These are phyloP conservation scores for Turnera subulata DNA, from an alignment of 345 rosid species.

Conservation along the genomic window DNA sequence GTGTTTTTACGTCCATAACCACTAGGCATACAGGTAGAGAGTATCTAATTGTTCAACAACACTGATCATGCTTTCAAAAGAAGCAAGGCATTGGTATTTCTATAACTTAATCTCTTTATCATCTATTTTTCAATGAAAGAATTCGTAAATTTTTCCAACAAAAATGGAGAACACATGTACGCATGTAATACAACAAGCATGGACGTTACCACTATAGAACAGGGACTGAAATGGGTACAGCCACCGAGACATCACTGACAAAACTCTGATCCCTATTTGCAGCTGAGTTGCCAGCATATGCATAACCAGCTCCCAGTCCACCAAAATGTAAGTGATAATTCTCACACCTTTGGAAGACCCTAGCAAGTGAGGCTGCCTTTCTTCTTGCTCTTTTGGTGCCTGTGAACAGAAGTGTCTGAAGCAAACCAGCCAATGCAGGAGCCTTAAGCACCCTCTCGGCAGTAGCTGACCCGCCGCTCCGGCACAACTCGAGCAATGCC, in stretches of 20 bases:
- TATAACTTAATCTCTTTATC: slow-evolving; percentile 22
- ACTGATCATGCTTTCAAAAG: slow-evolving; percentile 11
- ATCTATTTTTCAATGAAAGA: slow-evolving; percentile 50
- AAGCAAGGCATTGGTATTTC: slow-evolving; percentile 9
- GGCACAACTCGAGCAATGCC: slow-evolving; percentile 86
- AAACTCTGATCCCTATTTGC: slow-evolving; percentile 41
- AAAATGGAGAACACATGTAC: slow-evolving; percentile 20
- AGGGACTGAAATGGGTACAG: slow-evolving; percentile 61
- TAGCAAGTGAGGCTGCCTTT: slow-evolving; percentile 89
- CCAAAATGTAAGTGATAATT: slow-evolving; percentile 48
- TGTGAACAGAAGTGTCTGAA: slow-evolving; percentile 70
- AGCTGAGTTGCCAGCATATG: slow-evolving; percentile 55
- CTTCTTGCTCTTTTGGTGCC: slow-evolving; percentile 95
- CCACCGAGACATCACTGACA: slow-evolving; percentile 59
- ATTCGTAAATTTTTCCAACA: slow-evolving; percentile 31
- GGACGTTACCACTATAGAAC: slow-evolving; percentile 45
- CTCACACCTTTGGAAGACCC: slow-evolving; percentile 81
- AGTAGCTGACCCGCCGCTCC: slow-evolving; percentile 66
- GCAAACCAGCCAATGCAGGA: slow-evolving; percentile 74
- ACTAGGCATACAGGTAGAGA: slow-evolving; percentile 11
- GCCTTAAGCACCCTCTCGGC: slow-evolving; percentile 70
- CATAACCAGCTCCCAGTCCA: slow-evolving; percentile 54
- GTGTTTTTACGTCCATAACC: not conserved
- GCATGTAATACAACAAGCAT: slow-evolving; percentile 4
- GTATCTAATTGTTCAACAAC: slow-evolving; percentile 4